Evolutionary conservation across 768 basidiomycete genomes (phyloP), one percentile per base, ranked within the genome.

Genomic region (Boletellus sp.): DNA sequence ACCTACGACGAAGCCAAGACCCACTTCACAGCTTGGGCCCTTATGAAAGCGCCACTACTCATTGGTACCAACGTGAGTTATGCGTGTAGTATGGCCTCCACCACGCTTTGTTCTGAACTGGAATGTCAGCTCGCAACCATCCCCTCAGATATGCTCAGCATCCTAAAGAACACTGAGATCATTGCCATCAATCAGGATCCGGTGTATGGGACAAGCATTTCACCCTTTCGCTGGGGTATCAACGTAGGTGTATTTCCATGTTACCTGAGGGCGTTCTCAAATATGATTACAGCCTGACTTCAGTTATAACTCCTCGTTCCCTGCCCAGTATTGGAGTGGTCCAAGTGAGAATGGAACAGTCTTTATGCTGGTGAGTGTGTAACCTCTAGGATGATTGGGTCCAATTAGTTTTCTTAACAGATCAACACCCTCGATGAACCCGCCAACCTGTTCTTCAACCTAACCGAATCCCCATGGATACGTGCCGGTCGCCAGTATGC

Each of bases 401-500:
- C 16, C n/a, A 6, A 28, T n/a, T 50, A 13, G 40, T 38, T 15
- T 6, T 43, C 15, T 20, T 38, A 26, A 23, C 45, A 85, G 83
- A 68, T 85, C 33, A 85, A 85, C 57, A 76, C 75, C 2, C 69
- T 81, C 20, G 70, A 77, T 51, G 62, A 77, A 55, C 74, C 80
- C 3, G 71, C 77, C 7, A 75, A 80, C 52, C 69, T 86, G 73
- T 71, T 62, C 57, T 86, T 86, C 72, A 80, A 74, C 51, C 62
- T 86, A 41, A 80, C 81, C 2, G 82, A 85, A 55, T 85, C 83
- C 1, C 83, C 84, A 2, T 85, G 83, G 83, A 80, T 83, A 52
- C 75, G 81, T 24, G 81, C 82, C 9, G 83, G 83, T 17, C 65
- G 79, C 36, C 75, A 83, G 57, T 86, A 86, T 54, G 58, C 74